Evolutionary conservation across 306 rosid species (phyloP).

Genomic region (Hylodesmum podocarpum): DNA sequence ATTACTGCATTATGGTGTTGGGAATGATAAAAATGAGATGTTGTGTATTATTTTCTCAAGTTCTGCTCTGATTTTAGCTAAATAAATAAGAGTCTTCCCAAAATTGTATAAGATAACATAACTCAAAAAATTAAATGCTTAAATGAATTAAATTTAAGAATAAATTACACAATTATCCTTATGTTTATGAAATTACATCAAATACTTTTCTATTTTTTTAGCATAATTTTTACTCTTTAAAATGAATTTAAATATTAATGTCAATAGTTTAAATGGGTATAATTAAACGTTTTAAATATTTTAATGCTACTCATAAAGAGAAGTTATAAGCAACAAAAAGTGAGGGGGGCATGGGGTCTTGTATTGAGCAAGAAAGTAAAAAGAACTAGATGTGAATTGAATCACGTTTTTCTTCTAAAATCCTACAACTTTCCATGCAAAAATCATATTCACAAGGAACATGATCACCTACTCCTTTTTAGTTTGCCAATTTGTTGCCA

Average conservation of each 20-base stretch:
- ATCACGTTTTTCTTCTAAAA: slow-evolving; percentile 35
- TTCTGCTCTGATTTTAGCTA: too few relatives aligned
- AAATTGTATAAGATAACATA: not conserved
- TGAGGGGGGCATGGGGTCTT: not conserved
- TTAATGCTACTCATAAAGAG: not conserved
- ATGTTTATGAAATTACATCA: too few relatives aligned
- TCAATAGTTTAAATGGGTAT: not conserved
- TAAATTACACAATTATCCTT: too few relatives aligned
- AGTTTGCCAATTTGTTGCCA: too few relatives aligned
- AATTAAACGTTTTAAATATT: not conserved
- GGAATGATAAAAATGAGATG: too few relatives aligned
- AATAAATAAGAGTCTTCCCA: too few relatives aligned
- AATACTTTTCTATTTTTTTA: too few relatives aligned
- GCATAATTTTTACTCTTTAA: too few relatives aligned
- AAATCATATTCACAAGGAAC: not conserved
- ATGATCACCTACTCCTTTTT: not conserved
- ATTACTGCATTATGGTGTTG: too few relatives aligned
- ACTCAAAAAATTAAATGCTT: not conserved
- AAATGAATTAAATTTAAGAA: not conserved
- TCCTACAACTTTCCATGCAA: not conserved
- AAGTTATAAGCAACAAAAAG: not conserved
- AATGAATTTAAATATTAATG: not conserved
- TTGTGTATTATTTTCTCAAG: too few relatives aligned
- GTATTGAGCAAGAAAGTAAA: not conserved
- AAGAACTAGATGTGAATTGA: not conserved